Base-by-base conservation (phyloP, 2,329 filamentous ascomycete species). In the Xylaria sp. region DNA sequence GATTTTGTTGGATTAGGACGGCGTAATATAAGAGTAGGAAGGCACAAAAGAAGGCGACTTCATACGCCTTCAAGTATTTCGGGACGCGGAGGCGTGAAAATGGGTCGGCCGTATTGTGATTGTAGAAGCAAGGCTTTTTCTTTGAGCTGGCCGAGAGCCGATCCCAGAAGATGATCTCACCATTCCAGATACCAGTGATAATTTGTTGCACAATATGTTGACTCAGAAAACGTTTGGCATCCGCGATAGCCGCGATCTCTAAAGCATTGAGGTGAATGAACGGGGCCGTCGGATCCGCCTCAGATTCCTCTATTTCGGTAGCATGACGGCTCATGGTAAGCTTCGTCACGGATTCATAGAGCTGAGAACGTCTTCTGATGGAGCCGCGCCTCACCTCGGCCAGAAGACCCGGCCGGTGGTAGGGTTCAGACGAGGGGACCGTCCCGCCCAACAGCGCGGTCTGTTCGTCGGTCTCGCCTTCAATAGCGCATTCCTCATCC, bases 231-330 rank as follows among this genome's bases (percentile, higher is more conserved):
- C 89, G 90, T 79, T 93, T 94, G 25, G 91, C 90, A 70, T 90
- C 86, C 8, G 88, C 88, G 15, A 93, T 89, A 18, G 88, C 87
- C 31, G 91, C 91, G 73, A 93, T 91, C 76, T 93, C 91, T 15
- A 98, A 85, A 1, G 93, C 94, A 78, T 96, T 97, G 57, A 97
- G 85, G 20, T 91, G 90, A 44, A 90, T 89, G 78, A 97, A 97
- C 0, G 90, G 88, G 0, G 88, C 86, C 0, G 91, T 92, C 34
- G 92, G 89, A 59, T 92, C 88, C 8, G 88, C 85, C 12, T 87
- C 84, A 5, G 84, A 81, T 3, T 87, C 84, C 3, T 84, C 83
- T 0, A 82, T 81, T 51, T 79, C 78, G 20, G 77, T 78, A 54
- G 77, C 72, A 12, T 82, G 79, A 73, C 82, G 81, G 76, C 81